These are phyloP conservation scores for Inga laurina DNA, from an alignment of 306 rosid species.

Conservation along the genomic window DNA sequence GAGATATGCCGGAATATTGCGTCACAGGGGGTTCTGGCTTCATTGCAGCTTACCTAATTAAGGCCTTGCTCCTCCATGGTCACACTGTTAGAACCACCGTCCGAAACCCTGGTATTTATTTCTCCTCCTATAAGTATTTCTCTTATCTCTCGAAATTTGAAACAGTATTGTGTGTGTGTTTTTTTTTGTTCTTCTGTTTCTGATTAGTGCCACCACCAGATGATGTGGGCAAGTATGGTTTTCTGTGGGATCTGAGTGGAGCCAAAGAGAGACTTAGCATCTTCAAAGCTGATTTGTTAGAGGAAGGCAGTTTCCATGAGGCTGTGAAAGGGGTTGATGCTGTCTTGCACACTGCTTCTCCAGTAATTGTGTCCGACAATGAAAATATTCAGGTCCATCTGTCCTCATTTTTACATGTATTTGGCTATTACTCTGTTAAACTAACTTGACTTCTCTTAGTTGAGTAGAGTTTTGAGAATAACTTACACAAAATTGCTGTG, in stretches of 20 bases:
- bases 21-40: conserved; percentile 88
- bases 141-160: background rate
- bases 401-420: background rate
- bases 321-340: conserved; percentile 71
- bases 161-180: background rate
- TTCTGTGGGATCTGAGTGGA: conserved; percentile 55
- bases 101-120: conserved; percentile 63
- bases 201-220: conserved; percentile 24
- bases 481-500: too few relatives aligned
- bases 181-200: background rate
- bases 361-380: conserved; percentile 60
- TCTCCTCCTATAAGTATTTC: background rate
- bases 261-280: conserved; percentile 66
- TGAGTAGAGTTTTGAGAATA: too few relatives aligned
- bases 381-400: conserved; percentile 56
- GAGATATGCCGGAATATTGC: conserved; percentile 64
- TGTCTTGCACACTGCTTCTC: conserved; percentile 87
- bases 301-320: conserved; percentile 73
- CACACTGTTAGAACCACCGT: conserved; percentile 65
- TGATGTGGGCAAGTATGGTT: conserved; percentile 58
- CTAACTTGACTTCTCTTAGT: too few relatives aligned
- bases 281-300: conserved; percentile 60
- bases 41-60: conserved; percentile 68
- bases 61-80: conserved; percentile 68
- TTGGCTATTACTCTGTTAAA: background rate